phyloP scores from a whole-genome alignment of 2,329 filamentous ascomycete species.

The Fusarium chuoi region DNA sequence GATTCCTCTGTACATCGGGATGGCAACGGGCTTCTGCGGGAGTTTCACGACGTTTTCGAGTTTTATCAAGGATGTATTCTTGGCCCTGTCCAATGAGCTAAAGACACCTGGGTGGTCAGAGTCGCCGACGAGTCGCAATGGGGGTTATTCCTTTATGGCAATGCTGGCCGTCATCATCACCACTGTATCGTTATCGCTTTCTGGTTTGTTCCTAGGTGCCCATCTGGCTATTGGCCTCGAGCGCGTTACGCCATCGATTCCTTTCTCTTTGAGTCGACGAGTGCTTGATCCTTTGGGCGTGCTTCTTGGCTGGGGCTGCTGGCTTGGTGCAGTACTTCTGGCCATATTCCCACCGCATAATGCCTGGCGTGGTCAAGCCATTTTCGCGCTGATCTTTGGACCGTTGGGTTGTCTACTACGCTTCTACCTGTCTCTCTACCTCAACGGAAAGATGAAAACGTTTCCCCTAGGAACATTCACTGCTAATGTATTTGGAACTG shows the following conservation, averaged over 20 bases:
- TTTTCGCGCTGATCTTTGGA: slow-evolving; percentile 84
- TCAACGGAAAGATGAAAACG: slow-evolving; percentile 73
- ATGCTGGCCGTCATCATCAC: slow-evolving; percentile 78
- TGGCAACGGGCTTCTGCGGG: slow-evolving; percentile 88
- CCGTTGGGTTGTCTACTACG: slow-evolving; percentile 81
- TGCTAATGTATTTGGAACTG: slow-evolving; percentile 82
- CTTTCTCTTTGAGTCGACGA: slow-evolving; percentile 65
- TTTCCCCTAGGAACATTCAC: slow-evolving; percentile 90
- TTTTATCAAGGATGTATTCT: slow-evolving; percentile 83
- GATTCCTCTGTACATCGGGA: slow-evolving; percentile 86
- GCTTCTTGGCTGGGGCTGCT: slow-evolving; percentile 76
- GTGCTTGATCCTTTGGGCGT: slow-evolving; percentile 72
- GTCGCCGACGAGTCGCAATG: slow-evolving; percentile 63
- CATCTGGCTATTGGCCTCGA: slow-evolving; percentile 76
- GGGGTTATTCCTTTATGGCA: slow-evolving; percentile 86
- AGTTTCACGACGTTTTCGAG: slow-evolving; percentile 91
- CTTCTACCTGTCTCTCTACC: slow-evolving; percentile 75
- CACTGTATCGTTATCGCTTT: slow-evolving; percentile 76
- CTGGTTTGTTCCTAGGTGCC: slow-evolving; percentile 75
- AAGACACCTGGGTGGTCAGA: slow-evolving; percentile 51
- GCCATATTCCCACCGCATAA: slow-evolving; percentile 77
- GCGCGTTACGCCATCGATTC: slow-evolving; percentile 67
- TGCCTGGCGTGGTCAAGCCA: slow-evolving; percentile 77
- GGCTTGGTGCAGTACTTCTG: slow-evolving; percentile 81
- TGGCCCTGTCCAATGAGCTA: slow-evolving; percentile 81